Evolutionary conservation across 73 alveolate species (phyloP), one percentile per base, ranked within the genome.

Genomic region (Paramecium sonneborni): DNA sequence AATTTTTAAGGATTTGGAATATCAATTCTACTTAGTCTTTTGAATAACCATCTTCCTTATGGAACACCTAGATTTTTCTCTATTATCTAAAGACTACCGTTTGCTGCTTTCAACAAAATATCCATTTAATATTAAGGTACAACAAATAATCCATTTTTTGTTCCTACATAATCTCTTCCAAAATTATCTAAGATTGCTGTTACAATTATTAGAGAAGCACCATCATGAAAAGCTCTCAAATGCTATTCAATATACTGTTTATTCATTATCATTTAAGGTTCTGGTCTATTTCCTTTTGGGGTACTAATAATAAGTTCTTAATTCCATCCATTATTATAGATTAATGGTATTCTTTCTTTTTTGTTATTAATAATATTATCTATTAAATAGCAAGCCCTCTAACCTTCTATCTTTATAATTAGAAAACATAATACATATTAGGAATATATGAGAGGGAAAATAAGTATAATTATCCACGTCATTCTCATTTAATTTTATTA

Each of bases 21-120:
- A 79, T 79, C 76, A 44, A 79, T 46, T 26, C 90, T 79, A 43
- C 74, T 79, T 3, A 79, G 72, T 12, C 74, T 32, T 79, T 62
- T 79, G 34, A 30, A 23, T 20, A 21, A 30, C 69, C 69, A 79
- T 79, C 34, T 79, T 23, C 90, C 90, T 30, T 12, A 0, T 20
- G 69, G 69, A 18, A 79, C 20, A 20, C 90, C 90, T 20, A 79
- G 74, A 43, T 79, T 46, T 24, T 79, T 39, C 37, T 79, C 90
- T 0, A 79, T 14, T 23, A 41, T 7, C 41, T 41, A 23, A n/a
- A 79, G 48, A 26, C 32, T 44, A 5, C 90, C 90, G 20, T 20
- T 39, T 23, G 90, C 76, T 20, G 44, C 55, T 23, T 43, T 12
- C 15, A 79, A 79, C 24, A 79, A 34, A 4, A 2, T 12, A 43